These are phyloP conservation scores for Hymenoscyphus scutula DNA, from an alignment of 2,329 filamentous ascomycete genomes.

Conservation along the genomic window DNA sequence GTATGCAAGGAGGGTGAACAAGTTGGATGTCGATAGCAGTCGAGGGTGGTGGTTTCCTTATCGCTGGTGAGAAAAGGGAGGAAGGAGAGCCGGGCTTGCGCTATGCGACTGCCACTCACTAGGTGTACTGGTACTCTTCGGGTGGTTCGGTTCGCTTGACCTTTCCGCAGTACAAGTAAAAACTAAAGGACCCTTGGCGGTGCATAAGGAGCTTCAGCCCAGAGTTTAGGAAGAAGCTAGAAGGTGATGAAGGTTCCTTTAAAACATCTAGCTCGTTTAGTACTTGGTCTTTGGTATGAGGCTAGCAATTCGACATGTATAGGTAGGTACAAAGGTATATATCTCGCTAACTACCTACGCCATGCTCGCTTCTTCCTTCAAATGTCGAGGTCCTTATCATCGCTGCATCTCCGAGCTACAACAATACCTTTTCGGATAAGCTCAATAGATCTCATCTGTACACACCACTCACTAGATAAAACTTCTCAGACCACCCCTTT, in stretches of 20 bases:
- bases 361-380: neutral
- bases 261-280: neutral
- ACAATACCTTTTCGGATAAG: neutral
- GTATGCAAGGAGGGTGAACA: slow-evolving; percentile 26
- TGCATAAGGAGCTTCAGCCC: too few relatives aligned
- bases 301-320: neutral
- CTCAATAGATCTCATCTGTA: neutral
- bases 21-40: slow-evolving; percentile 22
- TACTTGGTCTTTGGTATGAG: neutral
- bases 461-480: too few relatives aligned
- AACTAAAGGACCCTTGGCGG: too few relatives aligned
- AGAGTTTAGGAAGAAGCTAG: too few relatives aligned
- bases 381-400: neutral
- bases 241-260: too few relatives aligned
- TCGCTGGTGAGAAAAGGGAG: slow-evolving; percentile 5
- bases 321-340: too few relatives aligned
- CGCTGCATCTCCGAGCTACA: neutral
- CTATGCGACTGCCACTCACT: too few relatives aligned
- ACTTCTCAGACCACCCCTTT: too few relatives aligned
- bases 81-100: neutral
- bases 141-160: neutral
- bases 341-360: neutral
- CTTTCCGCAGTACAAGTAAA: too few relatives aligned
- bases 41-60: slow-evolving; percentile 6
- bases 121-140: too few relatives aligned